Evolutionary conservation across 1,139 yeast genomes (phyloP).

Genomic region (Arxiozyma slooffiae): DNA sequence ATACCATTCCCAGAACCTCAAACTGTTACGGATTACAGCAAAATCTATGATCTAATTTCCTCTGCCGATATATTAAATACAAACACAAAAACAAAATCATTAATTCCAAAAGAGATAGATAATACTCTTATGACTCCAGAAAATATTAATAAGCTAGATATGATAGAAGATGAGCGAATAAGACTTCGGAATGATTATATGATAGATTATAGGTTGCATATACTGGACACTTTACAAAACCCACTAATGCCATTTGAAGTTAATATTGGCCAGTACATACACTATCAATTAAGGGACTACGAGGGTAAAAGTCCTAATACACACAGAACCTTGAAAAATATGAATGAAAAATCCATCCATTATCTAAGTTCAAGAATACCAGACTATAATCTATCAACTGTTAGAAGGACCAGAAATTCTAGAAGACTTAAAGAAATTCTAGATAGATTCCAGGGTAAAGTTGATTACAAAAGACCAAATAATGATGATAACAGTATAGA

Average conservation of each 20-base stretch:
- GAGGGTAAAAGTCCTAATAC: not conserved
- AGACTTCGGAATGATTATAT: slow-evolving; percentile 21
- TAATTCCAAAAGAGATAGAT: slow-evolving; percentile 32
- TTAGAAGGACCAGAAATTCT: slow-evolving; percentile 25
- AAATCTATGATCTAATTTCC: slow-evolving; percentile 33
- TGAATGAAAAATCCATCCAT: not conserved
- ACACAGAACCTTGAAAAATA: not conserved
- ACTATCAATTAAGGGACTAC: not conserved
- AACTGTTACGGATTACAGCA: not conserved
- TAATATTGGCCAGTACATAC: slow-evolving; percentile 31
- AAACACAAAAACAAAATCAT: slow-evolving; percentile 30
- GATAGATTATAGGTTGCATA: slow-evolving; percentile 22
- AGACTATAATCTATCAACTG: not conserved
- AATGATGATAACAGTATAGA: slow-evolving; percentile 11
- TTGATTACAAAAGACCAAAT: not conserved
- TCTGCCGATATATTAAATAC: slow-evolving; percentile 34
- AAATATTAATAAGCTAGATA: slow-evolving; percentile 30
- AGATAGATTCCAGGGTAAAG: slow-evolving; percentile 14
- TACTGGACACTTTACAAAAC: slow-evolving; percentile 23
- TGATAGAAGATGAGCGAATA: slow-evolving; percentile 26
- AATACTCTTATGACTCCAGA: slow-evolving; percentile 35
- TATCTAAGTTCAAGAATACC: slow-evolving; percentile 4
- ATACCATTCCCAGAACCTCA: slow-evolving; percentile 1
- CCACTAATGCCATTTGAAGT: slow-evolving; percentile 31
- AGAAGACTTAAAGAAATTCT: slow-evolving; percentile 19